phyloP scores from a whole-genome alignment of 2,329 filamentous ascomycete species.

The Dothistroma septosporum region DNA sequence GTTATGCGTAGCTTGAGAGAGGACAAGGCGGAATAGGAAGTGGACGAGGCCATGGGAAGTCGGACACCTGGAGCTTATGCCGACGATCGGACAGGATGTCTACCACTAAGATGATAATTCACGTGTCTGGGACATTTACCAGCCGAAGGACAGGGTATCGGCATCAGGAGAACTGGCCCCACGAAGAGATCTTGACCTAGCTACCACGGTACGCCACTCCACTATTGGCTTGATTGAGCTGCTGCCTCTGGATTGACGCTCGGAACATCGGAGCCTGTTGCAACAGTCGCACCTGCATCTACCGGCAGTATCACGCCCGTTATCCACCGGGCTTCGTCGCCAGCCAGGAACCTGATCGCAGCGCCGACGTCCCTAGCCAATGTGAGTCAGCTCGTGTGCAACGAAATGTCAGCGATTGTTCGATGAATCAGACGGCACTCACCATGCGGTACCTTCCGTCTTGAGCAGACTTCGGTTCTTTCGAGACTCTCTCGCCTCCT shows the following conservation, averaged over 20 bases:
- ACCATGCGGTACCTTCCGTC: constrained; percentile 52
- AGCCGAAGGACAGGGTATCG: not conserved
- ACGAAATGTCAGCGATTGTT: not conserved
- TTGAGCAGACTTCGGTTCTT: constrained; percentile 50
- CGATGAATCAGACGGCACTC: not conserved
- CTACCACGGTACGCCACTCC: not conserved
- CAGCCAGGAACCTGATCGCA: constrained; percentile 51
- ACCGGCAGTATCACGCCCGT: constrained; percentile 47
- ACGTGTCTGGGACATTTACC: not conserved
- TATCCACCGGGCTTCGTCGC: constrained; percentile 48
- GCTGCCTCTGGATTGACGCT: constrained; percentile 4
- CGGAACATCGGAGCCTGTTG: constrained; percentile 41
- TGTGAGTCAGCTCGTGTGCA: constrained; percentile 32
- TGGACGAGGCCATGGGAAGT: not conserved
- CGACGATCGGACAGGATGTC: not conserved
- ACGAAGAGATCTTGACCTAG: not conserved
- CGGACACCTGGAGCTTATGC: not conserved
- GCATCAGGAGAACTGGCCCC: not conserved
- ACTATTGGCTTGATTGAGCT: not conserved
- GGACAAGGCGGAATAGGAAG: constrained; percentile 26
- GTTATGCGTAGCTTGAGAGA: constrained; percentile 62
- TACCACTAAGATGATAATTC: not conserved
- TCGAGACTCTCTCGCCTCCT: constrained; percentile 48
- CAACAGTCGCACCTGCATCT: constrained; percentile 47
- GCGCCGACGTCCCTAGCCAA: constrained; percentile 44